phyloP scores from a whole-genome alignment of 1,139 yeast species.

The Torulaspora pretoriensis region DNA sequence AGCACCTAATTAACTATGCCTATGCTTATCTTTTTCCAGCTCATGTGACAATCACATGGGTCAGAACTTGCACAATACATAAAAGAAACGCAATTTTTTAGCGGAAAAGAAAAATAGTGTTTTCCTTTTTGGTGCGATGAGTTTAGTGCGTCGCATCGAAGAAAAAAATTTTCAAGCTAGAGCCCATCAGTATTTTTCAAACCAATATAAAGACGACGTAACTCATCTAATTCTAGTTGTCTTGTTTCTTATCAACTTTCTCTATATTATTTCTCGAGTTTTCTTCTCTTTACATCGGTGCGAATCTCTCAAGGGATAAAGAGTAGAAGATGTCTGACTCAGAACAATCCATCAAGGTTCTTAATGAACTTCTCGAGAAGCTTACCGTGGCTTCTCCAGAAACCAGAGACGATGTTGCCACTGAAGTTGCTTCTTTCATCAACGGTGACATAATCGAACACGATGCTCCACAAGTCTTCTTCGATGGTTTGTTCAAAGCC shows the following conservation, averaged over 20 bases:
- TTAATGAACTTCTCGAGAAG: conserved; percentile 89
- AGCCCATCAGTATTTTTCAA: conserved; percentile 1
- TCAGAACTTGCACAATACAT: no score
- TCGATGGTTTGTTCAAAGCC: conserved; percentile 69
- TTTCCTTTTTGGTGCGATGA: conserved; percentile 3
- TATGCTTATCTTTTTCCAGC: neutral
- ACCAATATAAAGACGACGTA: conserved; percentile 14
- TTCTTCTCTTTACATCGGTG: conserved; percentile 11
- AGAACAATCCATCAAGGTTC: conserved; percentile 58
- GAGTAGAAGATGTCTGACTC: conserved; percentile 40
- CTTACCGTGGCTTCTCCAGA: conserved; percentile 83
- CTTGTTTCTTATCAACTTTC: neutral
- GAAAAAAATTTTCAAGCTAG: neutral
- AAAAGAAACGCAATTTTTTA: neutral
- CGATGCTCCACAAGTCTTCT: conserved; percentile 92
- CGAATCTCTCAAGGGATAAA: conserved; percentile 15
- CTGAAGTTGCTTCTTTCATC: conserved; percentile 87
- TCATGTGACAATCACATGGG: neutral
- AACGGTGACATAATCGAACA: conserved; percentile 98
- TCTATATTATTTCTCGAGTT: conserved; percentile 7
- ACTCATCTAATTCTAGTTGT: conserved; percentile 6
- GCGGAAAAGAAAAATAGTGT: conserved; percentile 5
- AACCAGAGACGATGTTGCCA: conserved; percentile 80
- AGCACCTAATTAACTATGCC: no score
- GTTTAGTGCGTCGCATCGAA: conserved; percentile 1